phyloP scores from a whole-genome alignment of 495 filamentous ascomycete genomes.

The Staphylotrichum tortipilum region DNA sequence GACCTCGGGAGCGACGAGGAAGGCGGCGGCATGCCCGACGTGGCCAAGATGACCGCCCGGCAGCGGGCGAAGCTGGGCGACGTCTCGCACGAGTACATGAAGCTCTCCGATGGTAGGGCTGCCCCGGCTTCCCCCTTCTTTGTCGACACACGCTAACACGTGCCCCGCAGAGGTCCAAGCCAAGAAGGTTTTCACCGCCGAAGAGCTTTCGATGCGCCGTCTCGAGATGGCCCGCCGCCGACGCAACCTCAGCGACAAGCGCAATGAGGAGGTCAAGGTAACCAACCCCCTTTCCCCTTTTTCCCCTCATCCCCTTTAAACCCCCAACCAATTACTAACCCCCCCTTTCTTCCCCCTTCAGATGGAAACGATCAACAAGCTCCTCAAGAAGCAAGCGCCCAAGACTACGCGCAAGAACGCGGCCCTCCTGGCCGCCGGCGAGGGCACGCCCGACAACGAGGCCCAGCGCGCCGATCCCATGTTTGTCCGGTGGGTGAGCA shows the following conservation, averaged over 20 bases:
- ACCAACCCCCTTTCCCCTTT: neutral
- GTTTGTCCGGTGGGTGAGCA: conserved; percentile 74
- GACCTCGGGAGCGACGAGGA: conserved; percentile 60
- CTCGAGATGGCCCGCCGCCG: conserved; percentile 92
- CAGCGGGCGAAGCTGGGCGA: conserved; percentile 70
- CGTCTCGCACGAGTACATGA: conserved; percentile 47
- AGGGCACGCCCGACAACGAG: conserved; percentile 46
- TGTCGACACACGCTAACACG: conserved; percentile 2
- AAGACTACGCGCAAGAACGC: conserved; percentile 56
- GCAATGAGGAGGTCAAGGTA: conserved; percentile 98
- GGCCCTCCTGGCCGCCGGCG: conserved; percentile 25
- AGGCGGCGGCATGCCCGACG: conserved; percentile 63
- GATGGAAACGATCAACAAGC: conserved; percentile 98
- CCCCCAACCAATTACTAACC: neutral
- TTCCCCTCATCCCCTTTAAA: neutral
- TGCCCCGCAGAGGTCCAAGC: conserved; percentile 69
- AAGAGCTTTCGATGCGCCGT: conserved; percentile 89
- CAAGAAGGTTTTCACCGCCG: conserved; percentile 86
- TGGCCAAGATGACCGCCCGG: conserved; percentile 79
- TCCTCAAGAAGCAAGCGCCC: conserved; percentile 90
- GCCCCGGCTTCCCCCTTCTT: no score
- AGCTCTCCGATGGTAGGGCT: conserved; percentile 62
- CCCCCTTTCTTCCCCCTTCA: no score
- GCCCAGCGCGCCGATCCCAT: conserved; percentile 52
- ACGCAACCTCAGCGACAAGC: conserved; percentile 95